Base-by-base conservation (phyloP, 352 stramenopile genomes). In the Blastocystis sp. region DNA sequence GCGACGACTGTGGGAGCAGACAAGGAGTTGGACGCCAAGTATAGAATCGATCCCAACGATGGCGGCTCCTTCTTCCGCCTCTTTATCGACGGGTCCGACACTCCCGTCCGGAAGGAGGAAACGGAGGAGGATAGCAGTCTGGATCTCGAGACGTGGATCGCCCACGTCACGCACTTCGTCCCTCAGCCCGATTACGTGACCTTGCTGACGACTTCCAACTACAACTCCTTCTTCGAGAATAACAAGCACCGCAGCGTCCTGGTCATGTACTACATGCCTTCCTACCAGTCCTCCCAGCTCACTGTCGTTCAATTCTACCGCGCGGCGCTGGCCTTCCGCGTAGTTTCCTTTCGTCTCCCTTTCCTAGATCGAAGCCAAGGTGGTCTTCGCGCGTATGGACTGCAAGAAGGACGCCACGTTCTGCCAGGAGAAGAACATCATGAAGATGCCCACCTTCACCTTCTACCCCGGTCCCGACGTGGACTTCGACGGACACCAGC, bases 251-350 rank as follows among this genome's bases (percentile, higher is more conserved):
- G 69, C 9, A 81, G 69, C 32, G 32, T 63, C 14, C n/a, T 81
- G 51, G 46, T 81, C 4, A 81, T 81, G 69, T 81, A 81, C 46
- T 81, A 81, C 29, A 48, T 81, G 24, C 69, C 69, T 18, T 40
- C 54, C 18, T 65, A 49, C 32, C 49, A 81, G 27, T 36, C 21
- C 11, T 40, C 69, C 29, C 69, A 81, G 16, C 40, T 81, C 34
- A 81, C 69, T 8, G 4, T 81, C 34, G 69, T 81, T 46, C 69
- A 81, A 29, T 81, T 49, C 53, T 51, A 64, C 2, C 69, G 69
- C n/a, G 69, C 69, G 29, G 69, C 69, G 1, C 36, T 64, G 4
- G 69, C 69, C 18, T 81, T 81, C 51, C 16, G 29, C 24, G 69
- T 65, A 65, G n/a, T 49, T 51, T 9, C 9, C 4, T 44, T 21